These are phyloP conservation scores for Auricularia cornea DNA, from an alignment of 768 basidiomycete species.

Conservation along the genomic window DNA sequence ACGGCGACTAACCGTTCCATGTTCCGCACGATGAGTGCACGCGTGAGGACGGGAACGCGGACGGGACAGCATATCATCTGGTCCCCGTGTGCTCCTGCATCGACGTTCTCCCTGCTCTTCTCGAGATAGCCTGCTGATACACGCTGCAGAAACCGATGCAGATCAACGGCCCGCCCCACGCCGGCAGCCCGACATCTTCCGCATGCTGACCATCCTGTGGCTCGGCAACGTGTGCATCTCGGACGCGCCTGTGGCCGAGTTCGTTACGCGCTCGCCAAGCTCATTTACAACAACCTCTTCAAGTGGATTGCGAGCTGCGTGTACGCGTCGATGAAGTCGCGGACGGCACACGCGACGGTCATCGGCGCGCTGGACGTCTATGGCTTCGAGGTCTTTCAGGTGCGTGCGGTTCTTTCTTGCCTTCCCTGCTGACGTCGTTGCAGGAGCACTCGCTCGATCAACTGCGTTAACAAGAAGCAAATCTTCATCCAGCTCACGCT, in stretches of 20 bases:
- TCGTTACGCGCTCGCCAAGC: constrained; percentile 90
- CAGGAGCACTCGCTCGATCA: constrained; percentile 97
- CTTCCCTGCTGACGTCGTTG: background rate
- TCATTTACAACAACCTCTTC: constrained; percentile 96
- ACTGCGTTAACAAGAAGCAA: constrained; percentile 99
- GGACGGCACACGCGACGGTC: constrained; percentile 61
- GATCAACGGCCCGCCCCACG: constrained; percentile 70
- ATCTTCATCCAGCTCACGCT: constrained; percentile 98
- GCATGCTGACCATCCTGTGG: constrained; percentile 93
- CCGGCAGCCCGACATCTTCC: constrained; percentile 86
- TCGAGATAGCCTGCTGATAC: too few species aligned
- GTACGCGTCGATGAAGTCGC: constrained; percentile 95
- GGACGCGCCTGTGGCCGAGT: constrained; percentile 85
- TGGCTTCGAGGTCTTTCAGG: constrained; percentile 98
- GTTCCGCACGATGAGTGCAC: too few species aligned
- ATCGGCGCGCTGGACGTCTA: constrained; percentile 98
- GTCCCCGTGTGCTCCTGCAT: too few species aligned
- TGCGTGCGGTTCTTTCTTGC: constrained; percentile 20
- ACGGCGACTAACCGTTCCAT: too few species aligned
- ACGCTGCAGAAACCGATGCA: constrained; percentile 76
- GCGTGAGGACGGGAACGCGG: too few species aligned
- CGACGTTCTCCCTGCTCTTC: too few species aligned
- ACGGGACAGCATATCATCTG: too few species aligned
- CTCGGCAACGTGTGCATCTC: constrained; percentile 79
- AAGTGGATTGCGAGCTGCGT: constrained; percentile 98